Conservation (phyloP, 2,329 filamentous ascomycete species). For the Venturia carpophila region DNA sequence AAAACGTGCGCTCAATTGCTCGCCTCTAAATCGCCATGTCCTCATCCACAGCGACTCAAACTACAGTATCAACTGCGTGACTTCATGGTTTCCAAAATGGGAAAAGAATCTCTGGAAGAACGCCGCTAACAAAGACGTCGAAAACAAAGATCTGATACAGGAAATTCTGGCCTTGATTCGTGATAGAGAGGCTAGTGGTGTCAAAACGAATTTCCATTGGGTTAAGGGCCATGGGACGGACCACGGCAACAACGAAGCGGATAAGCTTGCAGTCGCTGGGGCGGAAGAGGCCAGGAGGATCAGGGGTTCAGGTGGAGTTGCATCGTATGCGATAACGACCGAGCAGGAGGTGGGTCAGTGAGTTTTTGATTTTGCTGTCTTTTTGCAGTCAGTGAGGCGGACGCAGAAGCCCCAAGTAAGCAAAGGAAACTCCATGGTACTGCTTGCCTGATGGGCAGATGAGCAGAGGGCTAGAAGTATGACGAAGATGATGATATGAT, state of each 20-base stretch:
- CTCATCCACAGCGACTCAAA: constrained; percentile 82
- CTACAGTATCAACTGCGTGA: constrained; percentile 86
- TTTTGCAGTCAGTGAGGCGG: not conserved
- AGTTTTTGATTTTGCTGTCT: not conserved
- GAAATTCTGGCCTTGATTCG: constrained; percentile 64
- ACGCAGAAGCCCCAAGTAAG: not conserved
- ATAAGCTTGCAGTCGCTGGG: constrained; percentile 64
- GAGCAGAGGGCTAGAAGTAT: not conserved
- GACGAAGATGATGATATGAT: not conserved
- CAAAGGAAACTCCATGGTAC: not conserved
- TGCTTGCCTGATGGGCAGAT: not conserved
- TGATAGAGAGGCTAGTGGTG: constrained; percentile 53
- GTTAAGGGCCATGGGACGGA: constrained; percentile 76
- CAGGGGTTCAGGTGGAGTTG: not conserved
- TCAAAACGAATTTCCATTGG: constrained; percentile 69
- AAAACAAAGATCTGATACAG: constrained; percentile 79
- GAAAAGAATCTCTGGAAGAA: constrained; percentile 69
- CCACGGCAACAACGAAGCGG: constrained; percentile 71
- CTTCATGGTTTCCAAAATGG: constrained; percentile 76
- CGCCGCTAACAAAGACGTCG: constrained; percentile 60
- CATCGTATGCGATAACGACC: not conserved
- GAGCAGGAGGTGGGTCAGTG: not conserved
- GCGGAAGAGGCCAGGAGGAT: constrained; percentile 38
- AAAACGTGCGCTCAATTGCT: constrained; percentile 69
- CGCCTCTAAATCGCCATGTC: constrained; percentile 58